Base-by-base conservation (phyloP, 2,329 filamentous ascomycete species). In the Plectosphaerella cucumerina region DNA sequence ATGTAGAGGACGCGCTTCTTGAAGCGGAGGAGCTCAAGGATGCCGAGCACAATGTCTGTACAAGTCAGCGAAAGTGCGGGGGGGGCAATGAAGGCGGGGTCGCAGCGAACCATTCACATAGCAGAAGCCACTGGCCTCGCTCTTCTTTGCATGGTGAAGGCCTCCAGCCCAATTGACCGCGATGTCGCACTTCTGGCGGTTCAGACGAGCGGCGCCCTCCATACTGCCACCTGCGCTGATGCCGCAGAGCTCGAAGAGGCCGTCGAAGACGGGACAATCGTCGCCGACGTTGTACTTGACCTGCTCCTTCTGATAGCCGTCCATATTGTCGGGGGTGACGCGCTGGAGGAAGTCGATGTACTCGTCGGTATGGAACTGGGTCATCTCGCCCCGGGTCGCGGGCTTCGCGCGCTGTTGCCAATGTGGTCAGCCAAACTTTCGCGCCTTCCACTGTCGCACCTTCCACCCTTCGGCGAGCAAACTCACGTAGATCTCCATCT, bases 321-420 rank as follows among this genome's bases (percentile, higher is more conserved):
- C 95, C 90, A 97, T 97, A 67, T 99, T 99, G 73, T 99, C 94
- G 2, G 94, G 95, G 0, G 94, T 97, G 50, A 99, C 94, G 62
- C 95, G 96, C 72, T 80, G 88, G 17, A 99, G 77, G 65, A 97
- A 99, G 50, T 96, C 90, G 57, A 99, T 90, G 70, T 99, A 99
- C 63, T 97, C 92, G 65, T 89, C 84, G 48, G 90, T 94, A 68
- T 99, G 94, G 65, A 97, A 99, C 55, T 94, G 88, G 49, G 86
- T 89, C 78, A 99, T 89, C 68, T 97, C 92, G 61, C 94, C 86
- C 58, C 87, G 84, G 26, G 87, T 92, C 15, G 94, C 94, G 10
- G 90, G 88, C 75, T 93, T 93, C 50, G 88, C 88, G 55, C 88
- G 85, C 87, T 91, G 62, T 17, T 5, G 9, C 14, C 47, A 17